Evolutionary conservation across 202 grass and related monocot species (phyloP).

Genomic region (Brachypodium distachyon): DNA sequence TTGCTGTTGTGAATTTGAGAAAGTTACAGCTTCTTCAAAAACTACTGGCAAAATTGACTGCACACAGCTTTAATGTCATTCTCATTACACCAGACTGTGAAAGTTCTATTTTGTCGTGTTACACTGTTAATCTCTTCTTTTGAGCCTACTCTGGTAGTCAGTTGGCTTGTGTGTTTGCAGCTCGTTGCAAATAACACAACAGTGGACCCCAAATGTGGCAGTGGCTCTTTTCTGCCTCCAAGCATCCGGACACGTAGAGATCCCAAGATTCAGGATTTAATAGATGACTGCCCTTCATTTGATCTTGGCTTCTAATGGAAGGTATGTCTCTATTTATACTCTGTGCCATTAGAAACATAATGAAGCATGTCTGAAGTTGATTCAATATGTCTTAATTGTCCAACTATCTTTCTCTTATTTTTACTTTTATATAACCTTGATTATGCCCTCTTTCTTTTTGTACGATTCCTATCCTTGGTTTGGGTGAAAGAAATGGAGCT

Average conservation of each 20-base stretch:
- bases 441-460: too few species aligned
- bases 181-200: background rate
- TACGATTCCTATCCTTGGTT: too few species aligned
- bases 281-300: conserved; percentile 55
- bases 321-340: background rate
- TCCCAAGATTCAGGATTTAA: conserved; percentile 29
- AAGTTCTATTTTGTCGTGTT: background rate
- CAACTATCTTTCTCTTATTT: background rate
- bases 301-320: conserved; percentile 61
- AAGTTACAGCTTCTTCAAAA: background rate
- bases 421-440: background rate
- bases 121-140: background rate
- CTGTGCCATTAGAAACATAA: too few species aligned
- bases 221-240: background rate
- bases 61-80: background rate
- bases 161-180: conserved; percentile 11
- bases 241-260: conserved; percentile 13
- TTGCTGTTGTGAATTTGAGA: background rate
- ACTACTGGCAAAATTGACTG: background rate
- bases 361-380: background rate
- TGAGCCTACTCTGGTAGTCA: background rate
- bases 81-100: background rate
- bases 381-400: background rate
- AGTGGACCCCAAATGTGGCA: background rate
- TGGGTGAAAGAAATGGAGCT: too few species aligned